Evolutionary conservation across 2,329 filamentous ascomycete genomes (phyloP), one percentile per base, ranked within the genome.

Genomic region (Phialemonium atrogriseum): DNA sequence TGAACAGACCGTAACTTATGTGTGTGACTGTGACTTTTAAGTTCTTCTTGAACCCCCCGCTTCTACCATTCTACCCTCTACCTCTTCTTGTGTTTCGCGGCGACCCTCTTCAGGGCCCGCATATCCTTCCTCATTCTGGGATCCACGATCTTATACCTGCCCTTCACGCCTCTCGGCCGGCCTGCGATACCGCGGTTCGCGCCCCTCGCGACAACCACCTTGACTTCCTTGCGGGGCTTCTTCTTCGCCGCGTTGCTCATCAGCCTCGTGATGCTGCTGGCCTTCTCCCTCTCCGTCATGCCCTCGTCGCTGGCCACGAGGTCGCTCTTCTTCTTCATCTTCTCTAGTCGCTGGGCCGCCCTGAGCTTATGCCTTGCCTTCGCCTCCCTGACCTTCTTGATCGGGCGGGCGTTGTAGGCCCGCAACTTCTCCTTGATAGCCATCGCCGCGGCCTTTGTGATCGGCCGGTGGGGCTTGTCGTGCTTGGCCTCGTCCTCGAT

Each of bases 321-420:
- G 23, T 93, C 88, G n/a, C 79, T 85, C 73, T 98, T 98, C 77
- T 93, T 94, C 65, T 87, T 85, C 42, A 98, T 66, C 65, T 94
- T 95, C 71, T 98, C 91, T 18, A 98, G 62, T 36, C 76, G 73
- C 59, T 93, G 84, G 1, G 86, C 89, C 7, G 88, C 80, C 72
- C 93, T 93, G 60, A 94, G 81, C 66, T 95, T 96, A 78, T 98
- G 98, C 37, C 91, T 74, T 21, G 88, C 89, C 62, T 93, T 88
- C 15, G 91, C 91, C 61, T 98, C 91, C 46, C 84, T 82, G 19
- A 98, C 91, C 68, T 98, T 98, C 73, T 98, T 98, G 74, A 96
- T 96, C 1, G 91, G 91, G 19, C 91, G 78, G 7, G 89, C 91
- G 55, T 98, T 96, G 47, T 94, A 74, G 1, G 91, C 88, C 19